Evolutionary conservation across 768 basidiomycete species (phyloP).

Genomic region (Sporobolomyces pararoseus): DNA sequence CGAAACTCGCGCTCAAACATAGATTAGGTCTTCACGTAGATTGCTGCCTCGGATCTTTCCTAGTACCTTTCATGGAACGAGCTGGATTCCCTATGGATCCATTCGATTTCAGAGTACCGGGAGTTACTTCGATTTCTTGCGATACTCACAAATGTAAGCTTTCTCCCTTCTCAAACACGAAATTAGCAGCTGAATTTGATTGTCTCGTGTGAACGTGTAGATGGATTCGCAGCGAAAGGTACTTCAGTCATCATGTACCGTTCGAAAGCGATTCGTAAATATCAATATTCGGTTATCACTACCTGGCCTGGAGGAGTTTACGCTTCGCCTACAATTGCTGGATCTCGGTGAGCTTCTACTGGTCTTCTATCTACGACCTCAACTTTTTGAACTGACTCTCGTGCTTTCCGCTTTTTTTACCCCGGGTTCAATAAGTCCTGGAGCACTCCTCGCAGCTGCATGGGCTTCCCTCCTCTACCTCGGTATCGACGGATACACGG

Average conservation of each 20-base stretch:
- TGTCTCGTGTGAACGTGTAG: neutral
- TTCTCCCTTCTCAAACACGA: neutral
- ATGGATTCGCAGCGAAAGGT: slow-evolving; percentile 92
- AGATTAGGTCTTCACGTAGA: slow-evolving; percentile 74
- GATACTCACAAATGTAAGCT: slow-evolving; percentile 81
- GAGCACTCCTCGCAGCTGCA: slow-evolving; percentile 84
- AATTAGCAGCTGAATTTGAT: too few species aligned
- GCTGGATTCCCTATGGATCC: slow-evolving; percentile 50
- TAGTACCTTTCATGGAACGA: slow-evolving; percentile 83
- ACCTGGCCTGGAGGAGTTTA: slow-evolving; percentile 67
- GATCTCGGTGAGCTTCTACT: slow-evolving; percentile 21
- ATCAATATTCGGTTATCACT: slow-evolving; percentile 44
- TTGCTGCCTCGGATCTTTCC: slow-evolving; percentile 60
- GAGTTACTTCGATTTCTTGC: slow-evolving; percentile 91
- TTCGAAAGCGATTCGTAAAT: slow-evolving; percentile 47
- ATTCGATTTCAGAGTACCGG: slow-evolving; percentile 85
- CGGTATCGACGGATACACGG: slow-evolving; percentile 80
- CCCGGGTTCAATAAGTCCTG: too few species aligned
- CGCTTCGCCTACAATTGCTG: slow-evolving; percentile 40
- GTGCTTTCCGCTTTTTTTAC: too few species aligned
- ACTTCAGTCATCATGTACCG: slow-evolving; percentile 95
- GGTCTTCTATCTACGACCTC: neutral
- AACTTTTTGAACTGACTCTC: neutral
- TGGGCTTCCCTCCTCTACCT: slow-evolving; percentile 97
- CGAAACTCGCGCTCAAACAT: slow-evolving; percentile 65